Base-by-base conservation (phyloP, 169 alveolate species). In the Eimeria tenella region DNA sequence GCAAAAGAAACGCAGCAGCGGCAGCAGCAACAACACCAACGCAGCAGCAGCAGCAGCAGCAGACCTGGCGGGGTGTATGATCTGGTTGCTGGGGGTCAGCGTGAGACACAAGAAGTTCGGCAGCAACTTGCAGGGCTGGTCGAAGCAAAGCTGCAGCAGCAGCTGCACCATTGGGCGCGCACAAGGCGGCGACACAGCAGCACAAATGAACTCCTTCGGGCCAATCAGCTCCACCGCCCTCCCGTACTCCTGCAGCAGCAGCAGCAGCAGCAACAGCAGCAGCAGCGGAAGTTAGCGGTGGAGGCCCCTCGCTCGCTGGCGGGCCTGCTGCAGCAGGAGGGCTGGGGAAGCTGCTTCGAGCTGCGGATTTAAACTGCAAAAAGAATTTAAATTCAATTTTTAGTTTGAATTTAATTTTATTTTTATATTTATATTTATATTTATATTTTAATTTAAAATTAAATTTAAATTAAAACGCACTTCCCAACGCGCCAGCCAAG, bases 61-160 rank as follows among this genome's bases (percentile, higher is more conserved):
- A 49, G 25, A 94, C 96, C 94, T 71, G 31, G 95, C 96, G 62
- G 96, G 96, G 19, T 94, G 96, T 17, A 94, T 94, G 87, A 94
- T 94, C 50, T 94, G 96, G 74, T 94, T 94, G 84, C 93, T 68
- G 60, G 96, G 96, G 81, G 86, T 94, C 65, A 94, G 84, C 63
- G 94, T 90, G 50, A 94, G 31, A 62, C 84, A 19, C 15, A 89
- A 25, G 75, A 94, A 94, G 86, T 94, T 90, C 62, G 94, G 94
- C 56, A 94, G 65, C 17, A 75, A 5, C 13, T 52, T 50, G 84
- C 86, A 87, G 17, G 93, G 93, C 56, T 63, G 73, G 73, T 87
- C 93, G 73, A 87, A 87, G 86, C 73, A 79, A 19, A 87, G 9
- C 21, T 50, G 31, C 49, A 87, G 52, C 52, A 87, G 55, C 83